A percentile compares a stretch with the other conserved stretches of the same genome.
Evolutionary conservation across 768 basidiomycete species (phyloP).

Genomic region (Kwoniella dendrophila): DNA sequence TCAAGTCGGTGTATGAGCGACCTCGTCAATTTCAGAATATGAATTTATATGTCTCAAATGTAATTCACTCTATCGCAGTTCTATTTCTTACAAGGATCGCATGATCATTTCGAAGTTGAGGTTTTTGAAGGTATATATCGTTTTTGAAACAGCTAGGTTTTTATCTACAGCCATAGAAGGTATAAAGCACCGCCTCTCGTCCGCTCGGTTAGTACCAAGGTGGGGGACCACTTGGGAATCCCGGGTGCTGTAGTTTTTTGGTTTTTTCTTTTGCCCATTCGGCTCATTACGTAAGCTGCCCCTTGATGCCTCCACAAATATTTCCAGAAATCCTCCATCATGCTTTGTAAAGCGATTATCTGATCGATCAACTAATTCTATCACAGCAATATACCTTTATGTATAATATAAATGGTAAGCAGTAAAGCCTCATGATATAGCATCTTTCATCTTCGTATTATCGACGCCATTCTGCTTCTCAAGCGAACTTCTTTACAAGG

Average conservation of each 20-base stretch:
- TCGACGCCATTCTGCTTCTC: background rate
- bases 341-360: too few relatives aligned
- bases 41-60: too few relatives aligned
- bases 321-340: too few relatives aligned
- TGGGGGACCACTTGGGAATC: conserved; percentile 24
- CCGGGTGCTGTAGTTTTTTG: conserved; percentile 24
- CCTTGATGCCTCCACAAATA: too few relatives aligned
- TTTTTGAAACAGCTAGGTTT: background rate
- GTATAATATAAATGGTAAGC: background rate
- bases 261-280: too few relatives aligned
- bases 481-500: conserved; percentile 2
- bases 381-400: too few relatives aligned
- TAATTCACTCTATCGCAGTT: too few relatives aligned
- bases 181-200: conserved; percentile 10
- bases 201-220: conserved; percentile 24
- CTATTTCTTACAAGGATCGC: background rate
- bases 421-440: conserved; percentile 2
- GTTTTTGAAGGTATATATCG: background rate
- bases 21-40: too few relatives aligned
- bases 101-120: too few relatives aligned
- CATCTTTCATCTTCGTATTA: conserved; percentile 4
- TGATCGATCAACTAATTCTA: too few relatives aligned
- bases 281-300: too few relatives aligned
- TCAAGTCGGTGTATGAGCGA: background rate
- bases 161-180: conserved; percentile 21